Conservation (phyloP, 2,329 filamentous ascomycete species). For the Aspergillus caelatus region DNA sequence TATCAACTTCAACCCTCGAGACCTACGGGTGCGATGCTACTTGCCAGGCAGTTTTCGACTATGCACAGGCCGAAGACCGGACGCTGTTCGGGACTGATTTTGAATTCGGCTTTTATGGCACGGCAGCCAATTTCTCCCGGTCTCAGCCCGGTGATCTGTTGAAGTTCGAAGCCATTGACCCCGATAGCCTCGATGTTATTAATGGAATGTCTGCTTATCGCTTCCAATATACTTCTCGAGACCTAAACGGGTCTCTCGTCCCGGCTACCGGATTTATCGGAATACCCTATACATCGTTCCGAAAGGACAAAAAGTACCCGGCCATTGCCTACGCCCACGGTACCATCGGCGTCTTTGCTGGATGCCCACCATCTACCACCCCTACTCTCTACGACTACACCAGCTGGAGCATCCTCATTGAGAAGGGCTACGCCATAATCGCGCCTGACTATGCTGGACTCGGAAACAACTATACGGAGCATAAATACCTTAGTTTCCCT, state of each 20-base stretch:
- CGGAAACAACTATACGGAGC: constrained; percentile 13
- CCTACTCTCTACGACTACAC: constrained; percentile 13
- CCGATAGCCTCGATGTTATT: neutral
- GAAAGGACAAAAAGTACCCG: constrained; percentile 1
- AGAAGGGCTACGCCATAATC: constrained; percentile 2
- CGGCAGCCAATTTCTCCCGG: constrained; percentile 9
- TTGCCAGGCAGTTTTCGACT: neutral
- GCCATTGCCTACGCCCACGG: constrained; percentile 16
- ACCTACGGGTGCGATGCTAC: neutral
- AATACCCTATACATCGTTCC: constrained; percentile 5
- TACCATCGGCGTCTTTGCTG: constrained; percentile 10
- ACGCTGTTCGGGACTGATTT: constrained; percentile 7
- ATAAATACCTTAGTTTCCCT: constrained; percentile 11
- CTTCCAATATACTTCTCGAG: constrained; percentile 10
- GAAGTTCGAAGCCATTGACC: constrained; percentile 11
- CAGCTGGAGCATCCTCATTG: constrained; percentile 10
- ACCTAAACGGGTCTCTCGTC: constrained; percentile 3
- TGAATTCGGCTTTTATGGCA: constrained; percentile 15
- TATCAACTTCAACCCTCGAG: neutral
- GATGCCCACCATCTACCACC: constrained; percentile 12
- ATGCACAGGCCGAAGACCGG: constrained; percentile 15
- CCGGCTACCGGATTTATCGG: constrained; percentile 12
- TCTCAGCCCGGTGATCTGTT: constrained; percentile 15
- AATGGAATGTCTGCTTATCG: constrained; percentile 7
- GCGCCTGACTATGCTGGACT: constrained; percentile 4